A percentile compares a stretch with the other conserved stretches of the same genome.
Conservation (phyloP, 768 basidiomycete species). For the Mycena indigotica region DNA sequence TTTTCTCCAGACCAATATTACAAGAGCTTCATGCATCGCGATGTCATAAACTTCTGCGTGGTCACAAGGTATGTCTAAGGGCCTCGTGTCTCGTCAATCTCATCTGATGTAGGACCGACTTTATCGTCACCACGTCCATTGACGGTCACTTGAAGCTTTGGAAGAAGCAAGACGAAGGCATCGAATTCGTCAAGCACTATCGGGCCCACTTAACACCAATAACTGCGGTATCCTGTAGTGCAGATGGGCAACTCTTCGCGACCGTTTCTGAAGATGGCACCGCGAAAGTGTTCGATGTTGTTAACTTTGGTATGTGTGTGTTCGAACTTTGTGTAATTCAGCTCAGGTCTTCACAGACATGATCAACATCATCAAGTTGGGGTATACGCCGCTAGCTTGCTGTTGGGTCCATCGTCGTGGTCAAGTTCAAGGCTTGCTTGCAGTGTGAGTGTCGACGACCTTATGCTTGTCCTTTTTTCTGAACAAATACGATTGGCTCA, state of each 20-base stretch:
- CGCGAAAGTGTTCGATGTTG: conserved; percentile 95
- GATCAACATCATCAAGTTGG: conserved; percentile 96
- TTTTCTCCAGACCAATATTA: conserved; percentile 75
- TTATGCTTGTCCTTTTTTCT: not conserved
- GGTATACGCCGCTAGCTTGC: conserved; percentile 81
- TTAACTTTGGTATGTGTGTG: conserved; percentile 88
- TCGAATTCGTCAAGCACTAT: conserved; percentile 99
- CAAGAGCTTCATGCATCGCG: conserved; percentile 98
- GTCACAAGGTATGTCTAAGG: conserved; percentile 73
- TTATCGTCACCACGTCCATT: conserved; percentile 89
- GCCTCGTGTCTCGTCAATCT: not conserved
- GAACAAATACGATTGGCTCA: conserved; percentile 34
- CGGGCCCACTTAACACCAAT: conserved; percentile 87
- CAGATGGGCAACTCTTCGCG: conserved; percentile 90
- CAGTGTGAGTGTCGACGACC: conserved; percentile 71
- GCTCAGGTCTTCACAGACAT: conserved; percentile 65
- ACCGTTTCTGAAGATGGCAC: conserved; percentile 90
- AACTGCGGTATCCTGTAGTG: conserved; percentile 79
- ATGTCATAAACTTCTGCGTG: conserved; percentile 84
- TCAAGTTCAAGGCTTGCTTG: conserved; percentile 84
- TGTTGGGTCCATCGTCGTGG: conserved; percentile 95
- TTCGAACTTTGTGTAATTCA: not conserved
- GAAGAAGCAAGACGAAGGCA: conserved; percentile 96
- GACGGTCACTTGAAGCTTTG: conserved; percentile 98
- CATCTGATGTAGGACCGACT: conserved; percentile 71